phyloP scores from a whole-genome alignment of 805 yeast genomes.

The Lachancea cidri region DNA sequence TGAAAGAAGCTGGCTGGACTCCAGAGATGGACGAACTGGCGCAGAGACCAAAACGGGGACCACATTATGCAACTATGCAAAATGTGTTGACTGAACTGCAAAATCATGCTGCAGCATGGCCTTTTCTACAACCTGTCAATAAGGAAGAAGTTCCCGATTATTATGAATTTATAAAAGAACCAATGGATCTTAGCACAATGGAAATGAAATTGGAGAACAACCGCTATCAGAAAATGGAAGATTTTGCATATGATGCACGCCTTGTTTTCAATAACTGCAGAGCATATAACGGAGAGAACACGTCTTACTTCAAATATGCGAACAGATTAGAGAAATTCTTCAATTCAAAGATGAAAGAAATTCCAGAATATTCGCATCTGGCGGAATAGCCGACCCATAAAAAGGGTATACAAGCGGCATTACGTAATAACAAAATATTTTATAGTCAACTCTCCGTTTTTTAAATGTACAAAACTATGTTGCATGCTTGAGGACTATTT shows the following conservation, averaged over 20 bases:
- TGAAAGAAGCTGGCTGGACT: conserved; percentile 94
- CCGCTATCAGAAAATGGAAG: conserved; percentile 84
- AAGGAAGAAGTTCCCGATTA: conserved; percentile 94
- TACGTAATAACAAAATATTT: too few species aligned
- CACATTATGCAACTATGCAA: conserved; percentile 92
- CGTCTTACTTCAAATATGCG: conserved; percentile 94
- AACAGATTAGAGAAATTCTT: conserved; percentile 88
- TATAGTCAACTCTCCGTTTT: neutral
- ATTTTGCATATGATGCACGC: conserved; percentile 82
- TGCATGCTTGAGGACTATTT: conserved; percentile 11
- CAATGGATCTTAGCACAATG: conserved; percentile 97
- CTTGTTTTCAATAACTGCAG: conserved; percentile 88
- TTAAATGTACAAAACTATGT: conserved; percentile 2
- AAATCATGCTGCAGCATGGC: conserved; percentile 97
- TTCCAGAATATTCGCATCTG: conserved; percentile 84
- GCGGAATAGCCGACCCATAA: conserved; percentile 43
- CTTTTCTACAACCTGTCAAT: conserved; percentile 89
- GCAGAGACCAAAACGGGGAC: conserved; percentile 88
- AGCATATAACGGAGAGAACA: conserved; percentile 85
- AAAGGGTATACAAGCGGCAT: too few species aligned
- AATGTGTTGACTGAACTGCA: conserved; percentile 82
- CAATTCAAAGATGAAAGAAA: conserved; percentile 74
- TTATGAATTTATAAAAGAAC: conserved; percentile 93
- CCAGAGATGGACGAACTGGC: conserved; percentile 97
- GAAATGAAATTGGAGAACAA: conserved; percentile 89